Percentiles rank a stretch among this genome's conserved stretches.
Evolutionary conservation across 2,329 filamentous ascomycete genomes (phyloP).

Genomic region (Mariannaea sp.): DNA sequence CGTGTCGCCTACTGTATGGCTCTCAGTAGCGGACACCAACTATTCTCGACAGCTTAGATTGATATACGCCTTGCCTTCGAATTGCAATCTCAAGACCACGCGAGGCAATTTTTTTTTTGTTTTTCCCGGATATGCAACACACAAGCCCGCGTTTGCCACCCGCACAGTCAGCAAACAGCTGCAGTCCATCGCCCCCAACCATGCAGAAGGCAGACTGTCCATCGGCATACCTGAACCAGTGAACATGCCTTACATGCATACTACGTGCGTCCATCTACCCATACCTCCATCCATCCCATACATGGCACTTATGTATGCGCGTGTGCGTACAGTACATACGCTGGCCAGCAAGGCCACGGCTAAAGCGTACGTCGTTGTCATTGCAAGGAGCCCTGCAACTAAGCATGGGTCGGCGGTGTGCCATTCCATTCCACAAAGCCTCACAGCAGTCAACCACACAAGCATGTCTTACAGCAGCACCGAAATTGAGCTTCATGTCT

Average conservation of each 20-base stretch:
- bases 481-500: not conserved
- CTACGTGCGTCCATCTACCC: too few species aligned
- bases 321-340: not conserved
- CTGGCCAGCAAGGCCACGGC: not conserved
- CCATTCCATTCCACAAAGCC: not conserved
- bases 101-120: not conserved
- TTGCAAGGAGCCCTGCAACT: slow-evolving; percentile 5
- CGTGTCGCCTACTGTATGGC: not conserved
- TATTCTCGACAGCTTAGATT: not conserved
- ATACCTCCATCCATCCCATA: too few species aligned
- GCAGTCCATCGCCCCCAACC: not conserved
- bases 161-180: not conserved
- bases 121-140: not conserved
- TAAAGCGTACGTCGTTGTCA: not conserved
- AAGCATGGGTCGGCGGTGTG: not conserved
- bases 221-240: not conserved
- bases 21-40: not conserved
- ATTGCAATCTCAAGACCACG: not conserved
- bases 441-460: slow-evolving; percentile 3
- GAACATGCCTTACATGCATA: not conserved
- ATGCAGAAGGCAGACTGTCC: not conserved
- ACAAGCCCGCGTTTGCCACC: not conserved
- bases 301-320: not conserved
- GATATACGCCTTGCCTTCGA: not conserved
- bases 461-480: not conserved